Evolutionary conservation across 345 rosid genomes (phyloP), one percentile per base, ranked within the genome.

Genomic region (Hibiscus trionum): DNA sequence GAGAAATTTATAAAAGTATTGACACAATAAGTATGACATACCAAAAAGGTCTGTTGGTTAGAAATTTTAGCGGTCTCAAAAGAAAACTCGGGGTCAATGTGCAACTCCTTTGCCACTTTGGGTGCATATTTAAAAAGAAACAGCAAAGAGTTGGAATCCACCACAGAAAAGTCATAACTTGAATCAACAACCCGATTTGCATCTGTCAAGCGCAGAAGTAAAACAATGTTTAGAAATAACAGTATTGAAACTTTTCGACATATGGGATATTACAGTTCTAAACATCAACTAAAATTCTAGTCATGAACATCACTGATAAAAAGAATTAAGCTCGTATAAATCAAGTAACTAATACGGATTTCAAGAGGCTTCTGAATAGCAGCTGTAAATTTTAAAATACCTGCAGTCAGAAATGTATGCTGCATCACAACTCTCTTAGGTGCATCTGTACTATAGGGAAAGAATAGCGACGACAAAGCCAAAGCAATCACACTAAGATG

Each of bases 381-480:
- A 31, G 19, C 12, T 37, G 10, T 12, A 57, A 5, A 8, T 37
- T 60, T n/a, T 73, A 63, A 74, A 71, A 65, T 92, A 95, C 99
- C 99, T 5, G 81, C 42, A 71, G 97, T 89, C 65, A 84, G 35
- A 72, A 84, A 68, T 26, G 99, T 88, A 61, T 95, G 91, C 83
- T 95, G 98, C 72, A 95, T 79, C 76, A 95, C 79, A 78, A 89
- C 86, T 83, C 97, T 92, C 87, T 95, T 95, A 7, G 96, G 98
- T 52, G 99, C 97, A 73, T 78, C 83, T 17, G 71, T 85, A 82
- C 96, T 89, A 78, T 95, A 95, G 17, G 99, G 99, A 81, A 95
- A 95, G 76, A 92, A 82, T 77, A 85, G 98, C 9, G 97, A 90
- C 15, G 99, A 85, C 53, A 95, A 71, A 7, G 99, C 99, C 86